Percentiles rank a stretch among this genome's conserved stretches.
These are phyloP conservation scores for Tephrocybe rancida DNA, from an alignment of 768 basidiomycete species.

Conservation along the genomic window DNA sequence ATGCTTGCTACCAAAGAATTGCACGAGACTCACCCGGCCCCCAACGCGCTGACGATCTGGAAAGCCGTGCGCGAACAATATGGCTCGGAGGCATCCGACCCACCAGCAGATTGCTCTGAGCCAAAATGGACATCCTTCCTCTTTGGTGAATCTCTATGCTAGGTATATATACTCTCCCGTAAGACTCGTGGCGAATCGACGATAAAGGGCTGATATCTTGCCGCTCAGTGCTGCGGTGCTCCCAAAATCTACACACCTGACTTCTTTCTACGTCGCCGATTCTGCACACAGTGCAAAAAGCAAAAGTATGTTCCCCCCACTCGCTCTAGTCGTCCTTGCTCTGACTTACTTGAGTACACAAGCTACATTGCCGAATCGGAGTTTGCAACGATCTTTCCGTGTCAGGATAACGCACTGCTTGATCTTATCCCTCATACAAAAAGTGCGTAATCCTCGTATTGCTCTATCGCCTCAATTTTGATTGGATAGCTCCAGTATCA, in stretches of 20 bases:
- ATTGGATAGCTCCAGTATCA: slow-evolving; percentile 31
- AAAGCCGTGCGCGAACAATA: slow-evolving; percentile 18
- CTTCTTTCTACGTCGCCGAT: slow-evolving; percentile 25
- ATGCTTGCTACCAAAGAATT: slow-evolving; percentile 22
- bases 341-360: too few relatives aligned
- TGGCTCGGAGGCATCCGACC: slow-evolving; percentile 19
- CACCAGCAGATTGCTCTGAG: slow-evolving; percentile 25
- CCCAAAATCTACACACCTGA: slow-evolving; percentile 21
- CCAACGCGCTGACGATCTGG: slow-evolving; percentile 25
- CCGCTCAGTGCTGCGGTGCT: slow-evolving; percentile 19
- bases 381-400: too few relatives aligned
- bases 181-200: neutral
- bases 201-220: neutral
- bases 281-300: slow-evolving; percentile 29
- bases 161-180: slow-evolving; percentile 21
- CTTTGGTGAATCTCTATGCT: slow-evolving; percentile 23
- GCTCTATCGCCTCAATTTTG: slow-evolving; percentile 5
- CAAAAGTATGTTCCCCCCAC: slow-evolving; percentile 19
- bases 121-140: slow-evolving; percentile 27
- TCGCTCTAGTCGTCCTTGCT: too few relatives aligned
- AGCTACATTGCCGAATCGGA: too few relatives aligned
- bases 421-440: slow-evolving; percentile 33
- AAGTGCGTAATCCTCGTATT: slow-evolving; percentile 18
- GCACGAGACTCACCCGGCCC: slow-evolving; percentile 18
- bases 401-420: slow-evolving; percentile 25